Conservation (phyloP, 768 basidiomycete genomes). For the Cyathus striatus region DNA sequence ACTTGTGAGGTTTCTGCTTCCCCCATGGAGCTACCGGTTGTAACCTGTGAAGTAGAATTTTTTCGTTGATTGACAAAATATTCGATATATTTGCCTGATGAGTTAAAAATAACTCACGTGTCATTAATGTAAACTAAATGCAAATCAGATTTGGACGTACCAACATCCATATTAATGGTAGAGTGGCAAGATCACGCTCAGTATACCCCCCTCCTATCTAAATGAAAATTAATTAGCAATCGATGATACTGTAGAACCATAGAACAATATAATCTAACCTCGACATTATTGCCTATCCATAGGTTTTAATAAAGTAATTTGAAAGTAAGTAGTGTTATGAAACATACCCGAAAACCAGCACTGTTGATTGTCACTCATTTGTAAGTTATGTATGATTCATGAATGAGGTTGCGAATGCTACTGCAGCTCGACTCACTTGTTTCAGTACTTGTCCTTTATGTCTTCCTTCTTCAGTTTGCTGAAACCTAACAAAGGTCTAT, state of each 20-base stretch:
- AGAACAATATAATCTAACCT: too few species aligned
- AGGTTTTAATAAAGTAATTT: neutral
- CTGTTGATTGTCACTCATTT: too few species aligned
- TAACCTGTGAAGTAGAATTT: slow-evolving; percentile 44
- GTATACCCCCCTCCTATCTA: slow-evolving; percentile 70
- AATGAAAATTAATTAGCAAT: neutral
- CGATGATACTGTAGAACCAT: neutral
- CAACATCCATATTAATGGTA: slow-evolving; percentile 62
- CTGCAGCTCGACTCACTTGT: slow-evolving; percentile 39
- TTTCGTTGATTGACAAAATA: slow-evolving; percentile 50
- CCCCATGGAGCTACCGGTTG: slow-evolving; percentile 59
- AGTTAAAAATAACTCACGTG: too few species aligned
- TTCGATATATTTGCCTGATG: slow-evolving; percentile 50
- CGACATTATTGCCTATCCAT: slow-evolving; percentile 30
- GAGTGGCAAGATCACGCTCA: slow-evolving; percentile 62
- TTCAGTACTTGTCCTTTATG: slow-evolving; percentile 54
- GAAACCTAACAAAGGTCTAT: slow-evolving; percentile 59
- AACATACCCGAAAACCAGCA: slow-evolving; percentile 67
- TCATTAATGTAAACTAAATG: slow-evolving; percentile 3
- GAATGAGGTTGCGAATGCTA: neutral
- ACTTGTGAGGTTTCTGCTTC: slow-evolving; percentile 59
- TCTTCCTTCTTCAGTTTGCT: slow-evolving; percentile 48
- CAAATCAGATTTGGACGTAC: slow-evolving; percentile 27
- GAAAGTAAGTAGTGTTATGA: neutral
- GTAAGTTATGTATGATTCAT: too few species aligned